Conservation (phyloP, 169 alveolate genomes). For the Plasmodium yoelii region DNA sequence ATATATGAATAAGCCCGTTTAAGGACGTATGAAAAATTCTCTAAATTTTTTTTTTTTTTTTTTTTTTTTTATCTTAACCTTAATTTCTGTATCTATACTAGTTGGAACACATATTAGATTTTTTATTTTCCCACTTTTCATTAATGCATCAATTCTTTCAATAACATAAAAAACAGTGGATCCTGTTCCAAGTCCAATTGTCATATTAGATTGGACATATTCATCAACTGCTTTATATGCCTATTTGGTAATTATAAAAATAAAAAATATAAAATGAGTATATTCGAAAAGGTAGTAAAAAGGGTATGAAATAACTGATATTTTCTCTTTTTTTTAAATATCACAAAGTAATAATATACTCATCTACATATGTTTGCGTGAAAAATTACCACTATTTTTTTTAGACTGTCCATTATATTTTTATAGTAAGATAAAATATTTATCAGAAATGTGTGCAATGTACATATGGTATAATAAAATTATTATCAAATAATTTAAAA, state of each 20-base stretch:
- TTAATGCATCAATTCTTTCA: constrained; percentile 82
- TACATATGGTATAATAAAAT: too few relatives aligned
- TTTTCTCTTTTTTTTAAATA: too few relatives aligned
- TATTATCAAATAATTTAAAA: too few relatives aligned
- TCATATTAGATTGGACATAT: constrained; percentile 82
- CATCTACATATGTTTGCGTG: background rate
- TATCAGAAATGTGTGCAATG: background rate
- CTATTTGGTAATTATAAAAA: constrained; percentile 28
- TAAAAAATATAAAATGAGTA: background rate
- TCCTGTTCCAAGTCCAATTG: constrained; percentile 90
- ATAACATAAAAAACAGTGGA: constrained; percentile 86
- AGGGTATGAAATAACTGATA: background rate
- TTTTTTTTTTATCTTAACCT: constrained; percentile 44
- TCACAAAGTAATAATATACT: too few relatives aligned
- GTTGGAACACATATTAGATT: constrained; percentile 86
- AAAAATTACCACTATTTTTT: constrained; percentile 48
- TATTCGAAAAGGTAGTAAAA: background rate
- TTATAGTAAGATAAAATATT: background rate
- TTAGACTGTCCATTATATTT: constrained; percentile 50
- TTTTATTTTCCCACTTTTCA: constrained; percentile 78
- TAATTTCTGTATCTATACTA: constrained; percentile 82
- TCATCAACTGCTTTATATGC: constrained; percentile 88
- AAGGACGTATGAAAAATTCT: background rate
- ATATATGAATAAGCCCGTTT: background rate
- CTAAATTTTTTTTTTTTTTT: background rate